phyloP scores from a whole-genome alignment of 495 filamentous ascomycete genomes.

The Aspergillus baeticus region DNA sequence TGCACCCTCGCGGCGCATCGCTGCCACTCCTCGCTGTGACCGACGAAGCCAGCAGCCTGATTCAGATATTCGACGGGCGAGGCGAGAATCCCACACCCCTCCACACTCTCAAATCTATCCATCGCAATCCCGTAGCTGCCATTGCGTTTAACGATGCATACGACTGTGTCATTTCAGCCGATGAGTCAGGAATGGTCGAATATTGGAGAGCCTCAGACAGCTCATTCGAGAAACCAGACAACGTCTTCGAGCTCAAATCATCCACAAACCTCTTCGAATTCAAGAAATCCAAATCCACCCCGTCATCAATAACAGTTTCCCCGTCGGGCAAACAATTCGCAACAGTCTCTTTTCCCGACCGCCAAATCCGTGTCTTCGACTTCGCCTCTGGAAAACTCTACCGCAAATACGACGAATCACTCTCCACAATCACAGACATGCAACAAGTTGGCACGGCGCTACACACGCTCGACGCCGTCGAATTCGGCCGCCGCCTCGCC shows the following conservation, averaged over 20 bases:
- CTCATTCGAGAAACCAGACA: slow-evolving; percentile 85
- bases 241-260: slow-evolving; percentile 89
- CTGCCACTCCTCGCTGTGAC: slow-evolving; percentile 87
- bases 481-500: slow-evolving; percentile 87
- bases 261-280: slow-evolving; percentile 94
- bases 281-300: slow-evolving; percentile 87
- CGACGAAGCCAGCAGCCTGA: slow-evolving; percentile 65
- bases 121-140: slow-evolving; percentile 73
- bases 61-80: slow-evolving; percentile 85
- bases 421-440: slow-evolving; percentile 83
- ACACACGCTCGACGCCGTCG: slow-evolving; percentile 78
- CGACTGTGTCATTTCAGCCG: slow-evolving; percentile 86
- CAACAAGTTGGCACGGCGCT: slow-evolving; percentile 85
- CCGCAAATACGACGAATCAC: slow-evolving; percentile 91
- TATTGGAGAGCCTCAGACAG: slow-evolving; percentile 81
- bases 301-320: slow-evolving; percentile 82
- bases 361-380: slow-evolving; percentile 89
- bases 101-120: slow-evolving; percentile 71
- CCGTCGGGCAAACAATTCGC: slow-evolving; percentile 82
- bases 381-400: slow-evolving; percentile 85
- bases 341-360: slow-evolving; percentile 89
- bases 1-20: slow-evolving; percentile 84
- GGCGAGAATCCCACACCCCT: slow-evolving; percentile 73
- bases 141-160: slow-evolving; percentile 88
- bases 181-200: slow-evolving; percentile 92